A percentile compares a stretch with the other conserved stretches of the same genome.
Conservation (phyloP, 768 basidiomycete genomes). For the Royoungia palumana region DNA sequence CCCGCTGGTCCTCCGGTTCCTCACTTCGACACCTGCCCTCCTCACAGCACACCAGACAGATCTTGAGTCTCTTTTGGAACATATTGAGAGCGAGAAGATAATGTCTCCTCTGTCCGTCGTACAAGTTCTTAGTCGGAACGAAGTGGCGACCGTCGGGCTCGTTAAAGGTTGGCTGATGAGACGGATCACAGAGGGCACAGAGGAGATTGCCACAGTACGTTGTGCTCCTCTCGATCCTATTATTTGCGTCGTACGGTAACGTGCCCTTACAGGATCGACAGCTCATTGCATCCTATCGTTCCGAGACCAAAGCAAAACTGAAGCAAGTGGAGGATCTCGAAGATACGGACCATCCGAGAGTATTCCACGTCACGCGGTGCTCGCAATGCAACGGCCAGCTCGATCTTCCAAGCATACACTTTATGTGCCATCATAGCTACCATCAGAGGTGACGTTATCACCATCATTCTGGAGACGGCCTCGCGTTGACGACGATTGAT, state of each 20-base stretch:
- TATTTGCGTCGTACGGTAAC: neutral
- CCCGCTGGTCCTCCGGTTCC: conserved; percentile 82
- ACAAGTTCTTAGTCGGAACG: conserved; percentile 84
- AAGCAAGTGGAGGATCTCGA: conserved; percentile 79
- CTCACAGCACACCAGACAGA: conserved; percentile 70
- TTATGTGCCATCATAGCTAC: conserved; percentile 98
- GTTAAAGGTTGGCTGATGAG: conserved; percentile 88
- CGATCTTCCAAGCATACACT: conserved; percentile 91
- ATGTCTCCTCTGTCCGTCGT: conserved; percentile 90
- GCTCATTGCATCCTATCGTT: conserved; percentile 82
- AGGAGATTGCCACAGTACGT: conserved; percentile 79
- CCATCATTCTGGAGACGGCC: neutral
- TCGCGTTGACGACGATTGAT: neutral
- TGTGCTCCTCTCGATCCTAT: conserved; percentile 36
- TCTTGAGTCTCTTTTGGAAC: conserved; percentile 64
- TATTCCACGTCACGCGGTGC: conserved; percentile 94
- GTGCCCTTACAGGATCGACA: conserved; percentile 64
- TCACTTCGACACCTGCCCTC: conserved; percentile 78
- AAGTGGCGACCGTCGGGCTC: conserved; percentile 85
- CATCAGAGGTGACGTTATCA: conserved; percentile 73
- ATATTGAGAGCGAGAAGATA: conserved; percentile 76
- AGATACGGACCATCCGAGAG: conserved; percentile 72
- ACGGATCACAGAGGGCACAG: conserved; percentile 68
- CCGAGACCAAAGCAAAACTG: conserved; percentile 77
- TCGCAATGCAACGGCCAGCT: conserved; percentile 86